Evolutionary conservation across 2,329 filamentous ascomycete genomes (phyloP).

Genomic region (Colletotrichum neosansevieriae): DNA sequence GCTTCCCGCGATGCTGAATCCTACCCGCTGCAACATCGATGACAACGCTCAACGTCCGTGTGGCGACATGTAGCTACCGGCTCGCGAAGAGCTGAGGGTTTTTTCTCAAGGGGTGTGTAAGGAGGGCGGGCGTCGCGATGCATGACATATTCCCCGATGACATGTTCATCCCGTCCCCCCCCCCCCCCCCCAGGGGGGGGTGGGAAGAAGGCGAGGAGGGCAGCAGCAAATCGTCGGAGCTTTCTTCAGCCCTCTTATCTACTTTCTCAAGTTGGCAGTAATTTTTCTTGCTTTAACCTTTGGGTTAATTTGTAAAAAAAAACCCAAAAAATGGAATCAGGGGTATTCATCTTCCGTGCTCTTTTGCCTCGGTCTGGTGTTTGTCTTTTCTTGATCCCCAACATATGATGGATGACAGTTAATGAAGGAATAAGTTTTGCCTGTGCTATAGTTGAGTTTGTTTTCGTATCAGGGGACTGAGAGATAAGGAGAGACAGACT

Average conservation of each 20-base stretch:
- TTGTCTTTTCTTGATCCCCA: background rate
- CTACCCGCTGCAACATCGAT: too few relatives aligned
- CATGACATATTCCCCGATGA: constrained; percentile 31
- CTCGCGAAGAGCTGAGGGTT: background rate
- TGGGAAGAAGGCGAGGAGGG: background rate
- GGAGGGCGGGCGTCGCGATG: constrained; percentile 22
- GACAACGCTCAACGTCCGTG: background rate
- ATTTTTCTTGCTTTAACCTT: background rate
- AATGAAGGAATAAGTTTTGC: constrained; percentile 8
- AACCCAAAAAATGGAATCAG: background rate
- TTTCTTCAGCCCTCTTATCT: too few relatives aligned
- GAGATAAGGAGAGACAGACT: constrained; percentile 10
- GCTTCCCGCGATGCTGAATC: too few relatives aligned
- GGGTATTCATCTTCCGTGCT: background rate
- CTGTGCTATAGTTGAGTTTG: background rate
- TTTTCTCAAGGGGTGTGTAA: background rate
- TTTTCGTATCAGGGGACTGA: background rate
- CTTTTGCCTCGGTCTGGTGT: background rate
- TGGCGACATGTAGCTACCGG: background rate
- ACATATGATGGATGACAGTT: constrained; percentile 4
- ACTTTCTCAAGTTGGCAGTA: background rate
- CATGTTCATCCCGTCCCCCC: constrained; percentile 39
- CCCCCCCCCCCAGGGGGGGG: too few relatives aligned
- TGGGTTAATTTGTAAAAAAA: constrained; percentile 1
- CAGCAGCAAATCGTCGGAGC: background rate